These are phyloP conservation scores for Talaromyces sp. DNA, from an alignment of 2,329 filamentous ascomycete species.

Conservation along the genomic window DNA sequence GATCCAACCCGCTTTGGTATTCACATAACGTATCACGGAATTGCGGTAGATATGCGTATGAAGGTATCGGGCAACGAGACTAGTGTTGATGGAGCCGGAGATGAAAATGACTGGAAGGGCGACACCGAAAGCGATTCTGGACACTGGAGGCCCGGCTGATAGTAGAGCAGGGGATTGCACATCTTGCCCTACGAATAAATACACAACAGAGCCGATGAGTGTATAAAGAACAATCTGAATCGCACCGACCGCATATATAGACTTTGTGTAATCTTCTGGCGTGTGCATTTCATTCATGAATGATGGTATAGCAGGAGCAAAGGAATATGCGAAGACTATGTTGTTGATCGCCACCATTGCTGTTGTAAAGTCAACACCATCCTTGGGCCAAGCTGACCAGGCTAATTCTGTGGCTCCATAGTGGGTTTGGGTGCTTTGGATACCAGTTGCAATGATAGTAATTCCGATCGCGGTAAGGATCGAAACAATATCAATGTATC, in stretches of 20 bases:
- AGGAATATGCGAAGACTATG: slow-evolving; percentile 20
- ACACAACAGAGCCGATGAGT: slow-evolving; percentile 14
- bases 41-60: slow-evolving; percentile 20
- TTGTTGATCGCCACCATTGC: slow-evolving; percentile 17
- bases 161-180: slow-evolving; percentile 18
- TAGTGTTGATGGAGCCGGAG: slow-evolving; percentile 26
- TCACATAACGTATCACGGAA: slow-evolving; percentile 18
- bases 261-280: slow-evolving; percentile 15
- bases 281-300: slow-evolving; percentile 22
- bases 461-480: slow-evolving; percentile 34
- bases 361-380: slow-evolving; percentile 6
- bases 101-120: slow-evolving; percentile 20
- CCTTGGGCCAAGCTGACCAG: slow-evolving; percentile 19
- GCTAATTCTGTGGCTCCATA: slow-evolving; percentile 1
- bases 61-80: slow-evolving; percentile 21
- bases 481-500: slow-evolving; percentile 30
- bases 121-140: slow-evolving; percentile 14
- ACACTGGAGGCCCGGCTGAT: slow-evolving; percentile 16
- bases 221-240: slow-evolving; percentile 16
- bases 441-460: slow-evolving; percentile 36
- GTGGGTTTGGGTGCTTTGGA: slow-evolving; percentile 19
- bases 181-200: slow-evolving; percentile 19
- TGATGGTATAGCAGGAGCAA: slow-evolving; percentile 13
- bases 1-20: slow-evolving; percentile 19
- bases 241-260: slow-evolving; percentile 12